Evolutionary conservation across 371 early-diverging fungal genomes (phyloP), one percentile per base, ranked within the genome.

Genomic region (Rhizopus stolonifer): DNA sequence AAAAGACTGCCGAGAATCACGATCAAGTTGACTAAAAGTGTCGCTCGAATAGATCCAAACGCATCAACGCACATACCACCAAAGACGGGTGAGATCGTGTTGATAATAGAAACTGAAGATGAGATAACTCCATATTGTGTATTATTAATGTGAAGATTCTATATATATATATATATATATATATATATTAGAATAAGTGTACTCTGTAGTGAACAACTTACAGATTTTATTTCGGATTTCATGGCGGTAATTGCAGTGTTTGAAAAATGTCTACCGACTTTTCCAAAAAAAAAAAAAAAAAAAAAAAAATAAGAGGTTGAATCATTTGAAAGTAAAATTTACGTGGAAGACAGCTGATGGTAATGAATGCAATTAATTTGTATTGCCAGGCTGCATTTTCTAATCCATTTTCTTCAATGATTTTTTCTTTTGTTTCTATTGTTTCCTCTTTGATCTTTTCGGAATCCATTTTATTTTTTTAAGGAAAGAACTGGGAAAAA

Each of bases 121-220:
- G 87, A 87, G 15, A 87, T 58, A 2, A 80, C 83, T 44, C 87
- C 87, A 61, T 87, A 87, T 61, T 86, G 83, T 2, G 85, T 65
- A 54, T 86, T 86, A 33, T 76, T 67, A n/a, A 86, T 86, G 11
- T 58, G 75, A 21, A 58, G 40, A 26, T 52, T 47, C 59, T 59
- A 36, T 44, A 11, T 26, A 4, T n/a, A n/a, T n/a, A n/a, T n/a
- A n/a, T n/a, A n/a, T n/a, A n/a, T n/a, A n/a, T n/a, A n/a, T n/a
- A n/a, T n/a, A n/a, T n/a, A n/a, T n/a, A 14, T 14, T 17, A 2
- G 10, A 22, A 23, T n/a, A 21, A 45, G 9, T n/a, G 3, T 29
- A 29, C 19, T 46, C 22, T 24, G 17, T 15, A 33, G 21, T 4
- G 23, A 25, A 8, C 26, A 5, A 39, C 36, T 49, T 74, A 82